phyloP scores from a whole-genome alignment of 805 yeast genomes.

The Starmerella vitae region DNA sequence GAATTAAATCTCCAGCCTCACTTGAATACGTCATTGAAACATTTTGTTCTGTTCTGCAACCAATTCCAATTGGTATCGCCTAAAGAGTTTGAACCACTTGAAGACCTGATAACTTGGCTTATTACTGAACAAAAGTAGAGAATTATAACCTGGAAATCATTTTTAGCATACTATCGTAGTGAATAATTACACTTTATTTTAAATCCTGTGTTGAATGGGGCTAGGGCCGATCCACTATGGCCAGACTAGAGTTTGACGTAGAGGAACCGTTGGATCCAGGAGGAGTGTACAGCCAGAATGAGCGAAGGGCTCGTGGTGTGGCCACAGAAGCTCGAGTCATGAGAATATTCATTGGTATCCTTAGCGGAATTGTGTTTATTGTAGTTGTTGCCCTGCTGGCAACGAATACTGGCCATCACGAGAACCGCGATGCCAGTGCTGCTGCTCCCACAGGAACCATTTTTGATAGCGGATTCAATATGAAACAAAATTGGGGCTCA shows the following conservation, averaged over 20 bases:
- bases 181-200: no score
- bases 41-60: conserved; percentile 72
- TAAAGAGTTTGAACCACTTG: conserved; percentile 85
- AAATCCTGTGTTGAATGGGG: no score
- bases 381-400: conserved; percentile 9
- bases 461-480: conserved; percentile 28
- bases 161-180: no score
- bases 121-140: conserved; percentile 29
- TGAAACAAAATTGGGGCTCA: conserved; percentile 32
- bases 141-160: not conserved
- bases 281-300: not conserved
- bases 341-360: conserved; percentile 11
- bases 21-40: conserved; percentile 85
- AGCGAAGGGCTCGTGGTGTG: not conserved
- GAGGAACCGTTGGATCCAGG: conserved; percentile 1
- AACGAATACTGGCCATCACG: conserved; percentile 7
- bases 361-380: conserved; percentile 6
- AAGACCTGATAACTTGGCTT: conserved; percentile 65
- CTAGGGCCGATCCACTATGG: no score
- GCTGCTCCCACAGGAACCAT: conserved; percentile 30
- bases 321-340: conserved; percentile 9
- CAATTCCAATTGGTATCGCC: conserved; percentile 66
- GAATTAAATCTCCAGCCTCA: conserved; percentile 88
- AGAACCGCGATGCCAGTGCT: conserved; percentile 19
- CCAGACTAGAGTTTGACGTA: not conserved